Conservation (phyloP, 345 rosid species). For the Ailanthus altissimus region DNA sequence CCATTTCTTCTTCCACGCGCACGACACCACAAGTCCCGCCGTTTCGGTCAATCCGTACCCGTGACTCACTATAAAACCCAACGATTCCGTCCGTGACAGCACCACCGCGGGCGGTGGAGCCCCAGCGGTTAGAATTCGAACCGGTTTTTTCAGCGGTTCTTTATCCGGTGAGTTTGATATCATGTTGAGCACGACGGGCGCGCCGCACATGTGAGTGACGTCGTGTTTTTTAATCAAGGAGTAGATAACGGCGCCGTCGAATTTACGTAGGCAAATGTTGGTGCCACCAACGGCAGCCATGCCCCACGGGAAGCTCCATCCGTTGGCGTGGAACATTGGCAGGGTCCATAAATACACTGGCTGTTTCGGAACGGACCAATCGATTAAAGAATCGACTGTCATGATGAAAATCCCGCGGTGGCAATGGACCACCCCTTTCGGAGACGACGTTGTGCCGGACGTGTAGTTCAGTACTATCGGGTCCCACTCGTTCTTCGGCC, state of each 20-base stretch:
- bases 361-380: conserved; percentile 58
- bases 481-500: conserved; percentile 65
- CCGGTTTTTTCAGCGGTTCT: conserved; percentile 44
- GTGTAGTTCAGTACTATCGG: conserved; percentile 72
- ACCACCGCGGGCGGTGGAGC: conserved; percentile 84
- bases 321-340: conserved; percentile 88
- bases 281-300: conserved; percentile 86
- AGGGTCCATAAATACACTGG: conserved; percentile 87
- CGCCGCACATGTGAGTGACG: conserved; percentile 89
- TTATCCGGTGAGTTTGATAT: conserved; percentile 40
- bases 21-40: conserved; percentile 56
- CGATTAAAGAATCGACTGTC: conserved; percentile 50
- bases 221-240: conserved; percentile 47
- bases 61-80: conserved; percentile 69
- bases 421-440: conserved; percentile 83
- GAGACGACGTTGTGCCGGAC: conserved; percentile 87
- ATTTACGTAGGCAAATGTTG: conserved; percentile 70
- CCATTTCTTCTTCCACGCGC: conserved; percentile 84
- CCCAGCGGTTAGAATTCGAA: conserved; percentile 71
- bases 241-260: conserved; percentile 54
- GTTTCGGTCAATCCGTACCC: conserved; percentile 81
- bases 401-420: conserved; percentile 67
- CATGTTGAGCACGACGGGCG: conserved; percentile 86
- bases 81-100: conserved; percentile 55
- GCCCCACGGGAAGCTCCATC: conserved; percentile 79